Evolutionary conservation across 1,284 basidiomycete genomes (phyloP), one percentile per base, ranked within the genome.

Genomic region (Ganoderma boninense): DNA sequence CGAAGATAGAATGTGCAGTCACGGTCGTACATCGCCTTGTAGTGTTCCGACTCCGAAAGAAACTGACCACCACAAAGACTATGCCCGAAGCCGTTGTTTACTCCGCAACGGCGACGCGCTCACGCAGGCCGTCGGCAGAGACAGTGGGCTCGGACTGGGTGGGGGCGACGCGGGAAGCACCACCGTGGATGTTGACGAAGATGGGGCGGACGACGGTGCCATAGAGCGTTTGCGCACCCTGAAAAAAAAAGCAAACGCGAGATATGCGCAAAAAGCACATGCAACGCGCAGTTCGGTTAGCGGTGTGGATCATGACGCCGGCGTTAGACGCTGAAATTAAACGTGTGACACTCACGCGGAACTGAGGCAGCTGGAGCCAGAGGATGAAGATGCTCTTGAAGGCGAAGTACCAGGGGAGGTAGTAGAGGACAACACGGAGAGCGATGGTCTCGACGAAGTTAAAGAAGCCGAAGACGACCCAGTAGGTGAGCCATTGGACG

Each of bases 401-500:
- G 65, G 93, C 90, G 80, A 92, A 97, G 83, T 97, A 97, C 92
- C 95, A 95, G 54, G 94, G 92, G 76, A 95, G 78, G 79, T 95
- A 96, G 84, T 95, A 94, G 72, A 96, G 89, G 64, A 95, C 87
- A 70, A 91, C 67, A 68, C 90, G 88, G 70, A 92, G 86, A 38
- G 92, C 91, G 76, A 95, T 87, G 79, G 88, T 91, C 83, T 96
- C 95, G 68, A 93, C 76, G 83, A 96, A 94, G 84, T 91, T 95
- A 88, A 96, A 93, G 84, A 91, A 92, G 63, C 93, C 94, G 77
- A 96, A 95, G 68, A 95, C 87, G 77, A 93, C 86, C 95, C 95
- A 95, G 84, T 95, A 95, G 11, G 95, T 95, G 76, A 96, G 87
- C 95, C 95, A 96, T 82, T 96, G 95, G 73, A 92, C 83, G 80